Base-by-base conservation (phyloP, 768 basidiomycete species). In the Multifurca ochricompacta region DNA sequence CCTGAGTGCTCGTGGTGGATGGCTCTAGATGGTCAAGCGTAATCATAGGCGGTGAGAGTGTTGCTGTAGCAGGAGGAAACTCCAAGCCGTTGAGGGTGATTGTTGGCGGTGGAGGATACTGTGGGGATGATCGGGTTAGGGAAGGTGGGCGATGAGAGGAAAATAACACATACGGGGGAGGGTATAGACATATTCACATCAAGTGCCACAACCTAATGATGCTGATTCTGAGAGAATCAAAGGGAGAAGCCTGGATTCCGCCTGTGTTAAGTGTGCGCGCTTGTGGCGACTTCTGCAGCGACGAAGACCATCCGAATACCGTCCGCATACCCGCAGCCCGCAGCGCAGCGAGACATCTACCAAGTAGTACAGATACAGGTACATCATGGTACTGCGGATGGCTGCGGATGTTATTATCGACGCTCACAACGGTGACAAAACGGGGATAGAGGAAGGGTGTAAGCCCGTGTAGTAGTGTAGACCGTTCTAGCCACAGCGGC, bases 131-230 rank as follows among this genome's bases (percentile, higher is more conserved):
- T 27, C 16, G 11, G 46, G 25, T 11, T 28, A 14, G 14, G 16
- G 18, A 49, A 13, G 18, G 27, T 7, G 30, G 28, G 16, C 5
- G 19, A 10, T 21, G 25, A 42, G 30, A 14, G 16, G 19, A 19
- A 16, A 16, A 13, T n/a, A 19, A 34, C 18, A 45, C 54, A 37
- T 19, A 51, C 49, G 18, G 3, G 7, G 1, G 21, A 27, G 1
- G 27, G 28, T 9, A 4, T 23, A 7, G 44, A 27, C 11, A 18
- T 37, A 25, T 27, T 11, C 54, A 56, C 45, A 5, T 39, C 14
- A n/a, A 13, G 54, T 51, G 49, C 43, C 54, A 45, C 54, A 45
- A 45, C 42, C 54, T 31, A 40, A 25, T 3, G n/a, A n/a, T n/a
- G n/a, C n/a, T n/a, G 21, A 45, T 32, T 16, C 41, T 19, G 14